phyloP scores from a whole-genome alignment of 1,284 basidiomycete genomes.

The Boletus albobrunnescens region DNA sequence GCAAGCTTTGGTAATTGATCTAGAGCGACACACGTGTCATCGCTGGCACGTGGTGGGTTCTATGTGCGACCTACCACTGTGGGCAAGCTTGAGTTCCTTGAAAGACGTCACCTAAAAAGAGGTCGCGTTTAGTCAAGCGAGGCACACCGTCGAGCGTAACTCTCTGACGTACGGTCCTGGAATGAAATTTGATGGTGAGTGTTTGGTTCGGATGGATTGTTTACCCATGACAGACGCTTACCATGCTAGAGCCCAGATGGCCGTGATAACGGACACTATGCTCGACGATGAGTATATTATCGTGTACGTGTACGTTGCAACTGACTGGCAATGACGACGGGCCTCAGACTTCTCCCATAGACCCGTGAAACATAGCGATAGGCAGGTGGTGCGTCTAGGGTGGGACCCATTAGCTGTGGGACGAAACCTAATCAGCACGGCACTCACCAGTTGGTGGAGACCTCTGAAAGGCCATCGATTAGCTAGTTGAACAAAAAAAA shows the following conservation, averaged over 20 bases:
- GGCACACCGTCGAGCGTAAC: not conserved
- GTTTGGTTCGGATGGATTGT: not conserved
- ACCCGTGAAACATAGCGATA: slow-evolving; percentile 56
- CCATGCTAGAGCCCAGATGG: slow-evolving; percentile 60
- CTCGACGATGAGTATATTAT: not conserved
- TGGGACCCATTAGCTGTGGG: not conserved
- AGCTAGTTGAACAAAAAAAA: not conserved
- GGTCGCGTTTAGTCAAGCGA: not conserved
- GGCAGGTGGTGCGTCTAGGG: slow-evolving; percentile 49
- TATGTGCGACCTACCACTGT: slow-evolving; percentile 38
- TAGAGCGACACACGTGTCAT: slow-evolving; percentile 19
- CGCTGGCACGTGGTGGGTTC: slow-evolving; percentile 7
- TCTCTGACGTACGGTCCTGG: slow-evolving; percentile 49
- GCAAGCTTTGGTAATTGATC: slow-evolving; percentile 49
- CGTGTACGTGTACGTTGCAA: slow-evolving; percentile 22
- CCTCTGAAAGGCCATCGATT: slow-evolving; percentile 17
- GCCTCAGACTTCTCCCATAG: slow-evolving; percentile 53
- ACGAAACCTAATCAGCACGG: too few species aligned
- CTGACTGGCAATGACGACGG: slow-evolving; percentile 55
- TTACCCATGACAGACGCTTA: slow-evolving; percentile 34
- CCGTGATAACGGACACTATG: slow-evolving; percentile 45
- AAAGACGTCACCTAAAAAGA: slow-evolving; percentile 53
- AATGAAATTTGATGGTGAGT: not conserved
- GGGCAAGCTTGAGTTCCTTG: slow-evolving; percentile 47
- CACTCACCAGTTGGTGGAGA: slow-evolving; percentile 16